Evolutionary conservation across 495 filamentous ascomycete genomes (phyloP).

Genomic region (Neurospora sp.): DNA sequence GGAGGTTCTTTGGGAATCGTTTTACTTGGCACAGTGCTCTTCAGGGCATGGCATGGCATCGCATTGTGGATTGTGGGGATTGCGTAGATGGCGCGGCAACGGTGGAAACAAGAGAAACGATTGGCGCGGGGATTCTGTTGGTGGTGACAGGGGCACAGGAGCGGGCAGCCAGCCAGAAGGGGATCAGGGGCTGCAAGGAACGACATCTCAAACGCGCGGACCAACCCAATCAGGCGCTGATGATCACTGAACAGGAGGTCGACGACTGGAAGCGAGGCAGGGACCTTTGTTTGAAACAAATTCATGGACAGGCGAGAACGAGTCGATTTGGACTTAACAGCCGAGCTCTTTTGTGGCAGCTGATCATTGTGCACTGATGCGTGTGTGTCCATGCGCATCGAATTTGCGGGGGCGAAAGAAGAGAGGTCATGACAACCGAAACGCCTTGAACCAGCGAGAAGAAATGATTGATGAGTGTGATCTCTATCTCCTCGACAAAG

Average conservation of each 20-base stretch:
- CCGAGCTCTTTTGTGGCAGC: background rate
- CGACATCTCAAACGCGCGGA: background rate
- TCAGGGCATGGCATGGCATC: background rate
- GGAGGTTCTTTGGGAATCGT: background rate
- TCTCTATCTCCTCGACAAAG: no score
- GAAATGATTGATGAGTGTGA: no score
- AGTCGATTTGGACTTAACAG: background rate
- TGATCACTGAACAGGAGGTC: background rate
- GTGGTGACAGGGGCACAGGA: background rate
- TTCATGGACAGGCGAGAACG: background rate
- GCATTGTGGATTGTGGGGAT: background rate
- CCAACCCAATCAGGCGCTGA: background rate
- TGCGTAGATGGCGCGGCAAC: background rate
- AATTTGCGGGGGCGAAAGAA: background rate
- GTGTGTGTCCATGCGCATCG: background rate
- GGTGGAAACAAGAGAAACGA: background rate
- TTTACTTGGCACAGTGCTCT: no score
- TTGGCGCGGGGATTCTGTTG: background rate
- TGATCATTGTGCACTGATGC: constrained; percentile 5
- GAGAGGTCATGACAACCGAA: background rate
- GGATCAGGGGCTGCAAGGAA: background rate
- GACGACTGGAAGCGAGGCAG: background rate
- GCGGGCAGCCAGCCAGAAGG: background rate
- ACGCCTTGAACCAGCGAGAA: background rate
- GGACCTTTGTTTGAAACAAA: background rate